Evolutionary conservation across 2,329 filamentous ascomycete genomes (phyloP), one percentile per base, ranked within the genome.

Genomic region (Neopestalotiopsis sp.): DNA sequence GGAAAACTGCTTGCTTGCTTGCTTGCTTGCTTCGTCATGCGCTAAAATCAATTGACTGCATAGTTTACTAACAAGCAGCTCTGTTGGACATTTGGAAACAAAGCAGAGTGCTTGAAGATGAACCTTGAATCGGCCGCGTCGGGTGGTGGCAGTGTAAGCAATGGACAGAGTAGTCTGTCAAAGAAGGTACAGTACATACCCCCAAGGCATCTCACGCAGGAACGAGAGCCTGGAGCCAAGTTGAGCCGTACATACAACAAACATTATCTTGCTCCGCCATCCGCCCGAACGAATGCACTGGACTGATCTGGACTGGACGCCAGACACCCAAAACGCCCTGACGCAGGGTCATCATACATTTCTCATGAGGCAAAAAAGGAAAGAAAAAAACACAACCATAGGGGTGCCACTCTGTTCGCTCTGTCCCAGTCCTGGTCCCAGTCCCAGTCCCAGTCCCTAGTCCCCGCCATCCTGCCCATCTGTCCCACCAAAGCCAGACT

Each of bases 401-500:
- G 52, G 52, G 14, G 64, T 5, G 34, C 64, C 52, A 56, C 64
- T 52, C n/a, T 20, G 45, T 20, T 52, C 45, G 45, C 45, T 52
- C 45, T 52, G 45, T 52, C 45, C 45, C 14, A n/a, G 42, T 49
- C 42, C 14, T 14, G 13, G 24, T 28, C 24, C 24, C 3, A 4
- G 24, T 28, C 24, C 24, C 24, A 28, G 24, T 28, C 24, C 45
- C 17, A 52, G 45, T 52, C 45, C 42, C 45, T n/a, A 20, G 45
- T 20, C 64, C 64, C 64, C 64, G 64, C 64, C 64, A 58, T 66
- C 64, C 57, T 57, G 30, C 40, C 34, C 59, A 20, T 17, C 64
- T 65, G 52, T 67, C 65, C 65, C 65, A 59, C 52, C 65, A 59
- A 67, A 67, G 65, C 40, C 65, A 67, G 45, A 52, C 45, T 52